Base-by-base conservation (phyloP, 192 early-diverging fungal species). In the Coemansia sp. region DNA sequence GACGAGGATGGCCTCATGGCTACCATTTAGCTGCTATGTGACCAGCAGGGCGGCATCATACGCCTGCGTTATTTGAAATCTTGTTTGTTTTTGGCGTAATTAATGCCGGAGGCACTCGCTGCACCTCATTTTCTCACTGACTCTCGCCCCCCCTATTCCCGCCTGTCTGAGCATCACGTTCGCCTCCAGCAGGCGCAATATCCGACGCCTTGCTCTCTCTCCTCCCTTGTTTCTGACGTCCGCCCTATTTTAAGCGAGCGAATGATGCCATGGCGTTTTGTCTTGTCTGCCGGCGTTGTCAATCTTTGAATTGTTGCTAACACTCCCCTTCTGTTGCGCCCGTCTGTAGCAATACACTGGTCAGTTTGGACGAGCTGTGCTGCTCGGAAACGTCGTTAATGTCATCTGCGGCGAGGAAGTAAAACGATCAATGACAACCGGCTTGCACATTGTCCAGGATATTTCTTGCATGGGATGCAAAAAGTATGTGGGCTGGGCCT, bases 401-500 rank as follows among this genome's bases (percentile, higher is more conserved):
- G 71, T 82, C 49, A 49, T 65, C 20, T 54, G 53, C 29, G 79
- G 79, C 65, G 62, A 74, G 33, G 71, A 67, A 20, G 74, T 75
- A 25, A 74, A 82, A 62, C 79, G 79, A 25, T 33, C 41, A 25
- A 82, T 82, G 79, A 75, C 67, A 10, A 82, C 79, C 22, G 79
- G 79, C 15, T 57, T 76, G 32, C 79, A 82, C 53, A 76, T 76
- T 58, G 79, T 82, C 33, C 67, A 53, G 33, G 74, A 76, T 59
- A 76, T 76, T 7, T 52, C 41, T 20, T 82, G 79, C 57, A 76
- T 82, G 74, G 63, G 63, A 13, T 76, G 74, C 71, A 71, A 70
- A 57, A 63, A 66, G 42, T 75, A 82, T 46, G 71, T 82, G 11
- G 79, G 79, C 10, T 82, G 79, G 79, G 75, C 70, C 15, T 82